Percentiles rank a stretch among this genome's conserved stretches.
Conservation (phyloP, 352 stramenopile species). For the Phytophthora foliorum region DNA sequence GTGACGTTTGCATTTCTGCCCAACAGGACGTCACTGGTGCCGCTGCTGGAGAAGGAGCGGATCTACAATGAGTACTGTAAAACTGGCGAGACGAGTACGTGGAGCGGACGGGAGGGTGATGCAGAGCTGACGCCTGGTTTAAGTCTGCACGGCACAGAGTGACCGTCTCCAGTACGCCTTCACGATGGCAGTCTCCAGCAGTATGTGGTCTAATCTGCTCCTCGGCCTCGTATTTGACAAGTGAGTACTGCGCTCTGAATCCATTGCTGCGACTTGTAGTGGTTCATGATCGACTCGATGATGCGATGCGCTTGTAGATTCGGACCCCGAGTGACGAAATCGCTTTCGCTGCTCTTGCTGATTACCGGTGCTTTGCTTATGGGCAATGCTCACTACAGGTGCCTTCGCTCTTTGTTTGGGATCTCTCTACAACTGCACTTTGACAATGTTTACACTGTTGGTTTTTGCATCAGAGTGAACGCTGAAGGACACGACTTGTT, state of each 20-base stretch:
- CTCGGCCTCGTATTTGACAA: constrained; percentile 73
- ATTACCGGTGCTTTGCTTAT: constrained; percentile 59
- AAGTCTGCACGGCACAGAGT: constrained; percentile 67
- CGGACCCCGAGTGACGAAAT: constrained; percentile 63
- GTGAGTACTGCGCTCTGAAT: constrained; percentile 18
- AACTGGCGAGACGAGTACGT: constrained; percentile 49
- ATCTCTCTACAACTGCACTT: not conserved
- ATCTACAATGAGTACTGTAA: constrained; percentile 69
- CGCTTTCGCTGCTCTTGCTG: constrained; percentile 58
- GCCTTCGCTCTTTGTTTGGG: not conserved
- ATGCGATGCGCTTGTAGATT: constrained; percentile 39
- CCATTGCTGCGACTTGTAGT: not conserved
- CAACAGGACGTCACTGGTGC: constrained; percentile 63
- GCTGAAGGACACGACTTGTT: constrained; percentile 51
- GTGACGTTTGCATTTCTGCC: constrained; percentile 21
- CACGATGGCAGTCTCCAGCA: constrained; percentile 66
- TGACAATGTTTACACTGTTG: constrained; percentile 4
- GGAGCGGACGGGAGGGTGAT: not conserved
- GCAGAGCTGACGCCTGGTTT: not conserved
- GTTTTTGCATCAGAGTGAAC: constrained; percentile 25
- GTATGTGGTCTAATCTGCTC: constrained; percentile 71
- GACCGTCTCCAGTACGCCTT: constrained; percentile 69
- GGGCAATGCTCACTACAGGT: constrained; percentile 58
- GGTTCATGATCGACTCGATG: constrained; percentile 2
- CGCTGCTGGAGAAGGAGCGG: constrained; percentile 64